These are phyloP conservation scores for Yarrowia porcina DNA, from an alignment of 805 yeast genomes.

Conservation along the genomic window DNA sequence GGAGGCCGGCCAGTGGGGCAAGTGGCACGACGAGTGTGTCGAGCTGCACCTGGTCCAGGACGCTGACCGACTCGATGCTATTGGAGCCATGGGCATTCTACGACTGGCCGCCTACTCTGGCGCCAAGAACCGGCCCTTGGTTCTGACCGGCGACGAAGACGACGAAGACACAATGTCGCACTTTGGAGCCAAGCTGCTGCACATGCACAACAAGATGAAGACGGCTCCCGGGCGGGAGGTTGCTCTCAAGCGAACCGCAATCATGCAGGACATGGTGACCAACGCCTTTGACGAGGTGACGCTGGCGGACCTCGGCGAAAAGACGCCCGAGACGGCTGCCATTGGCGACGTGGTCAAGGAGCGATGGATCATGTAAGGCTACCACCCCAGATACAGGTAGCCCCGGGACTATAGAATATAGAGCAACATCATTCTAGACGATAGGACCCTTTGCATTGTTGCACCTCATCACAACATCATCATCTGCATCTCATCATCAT, in stretches of 20 bases:
- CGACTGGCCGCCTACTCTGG: conserved; percentile 40
- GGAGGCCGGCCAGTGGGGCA: conserved; percentile 33
- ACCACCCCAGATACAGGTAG: no score
- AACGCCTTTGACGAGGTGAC: conserved; percentile 24
- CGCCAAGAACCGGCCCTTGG: conserved; percentile 34
- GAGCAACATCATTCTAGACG: conserved; percentile 15
- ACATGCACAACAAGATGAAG: conserved; percentile 34
- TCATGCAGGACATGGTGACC: conserved; percentile 32
- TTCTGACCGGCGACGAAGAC: conserved; percentile 26
- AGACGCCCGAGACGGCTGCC: conserved; percentile 1
- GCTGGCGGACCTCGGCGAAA: conserved; percentile 4
- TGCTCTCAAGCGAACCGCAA: conserved; percentile 30
- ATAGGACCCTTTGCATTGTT: conserved; percentile 1
- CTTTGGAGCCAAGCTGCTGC: conserved; percentile 38
- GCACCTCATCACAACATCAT: neutral
- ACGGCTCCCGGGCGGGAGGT: conserved; percentile 32
- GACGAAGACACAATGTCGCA: conserved; percentile 33
- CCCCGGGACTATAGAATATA: neutral
- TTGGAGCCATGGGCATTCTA: conserved; percentile 40
- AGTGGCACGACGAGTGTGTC: conserved; percentile 36
- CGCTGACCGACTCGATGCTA: conserved; percentile 44
- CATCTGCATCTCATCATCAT: neutral
- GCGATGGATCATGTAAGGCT: conserved; percentile 21
- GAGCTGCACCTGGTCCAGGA: conserved; percentile 41
- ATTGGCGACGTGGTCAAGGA: conserved; percentile 16